Base-by-base conservation (phyloP, 2,329 filamentous ascomycete genomes). In the Calonectria pauciramosa region DNA sequence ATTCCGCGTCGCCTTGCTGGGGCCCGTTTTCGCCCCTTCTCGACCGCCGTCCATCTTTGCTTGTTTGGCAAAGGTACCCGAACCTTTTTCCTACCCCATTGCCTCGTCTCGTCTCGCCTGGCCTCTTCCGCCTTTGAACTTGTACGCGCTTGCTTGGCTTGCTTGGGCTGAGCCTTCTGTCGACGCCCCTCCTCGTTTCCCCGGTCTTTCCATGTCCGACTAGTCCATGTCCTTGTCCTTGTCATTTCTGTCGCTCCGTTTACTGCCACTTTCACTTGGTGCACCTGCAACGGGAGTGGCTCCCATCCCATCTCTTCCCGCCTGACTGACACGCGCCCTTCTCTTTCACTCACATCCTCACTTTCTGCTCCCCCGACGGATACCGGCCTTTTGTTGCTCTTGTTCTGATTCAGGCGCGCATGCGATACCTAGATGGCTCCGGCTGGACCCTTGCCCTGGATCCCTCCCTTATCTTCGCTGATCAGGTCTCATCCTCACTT, bases 361-460 rank as follows among this genome's bases (percentile, higher is more conserved):
- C 36, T 28, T 20, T 56, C 52, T 44, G 38, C 26, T n/a, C 41
- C 26, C 20, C 32, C 32, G 30, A 52, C 23, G 26, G 49, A 16
- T 28, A 71, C 54, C 41, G 49, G 47, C 65, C 56, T 34, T 56
- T 51, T 16, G 4, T 23, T 13, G 41, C n/a, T 36, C 13, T 11
- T n/a, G 44, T 34, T 38, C 64, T 68, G n/a, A 65, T 49, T 64
- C 38, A 64, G 30, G 30, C 47, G 36, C 30, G 49, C 54, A 63
- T 44, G 30, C 52, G 51, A 59, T 32, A 65, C 71, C 32, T 56
- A 65, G 65, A 76, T 76, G 75, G 76, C 70, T 74, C 47, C 59
- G 64, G 68, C 59, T 41, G 68, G 71, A 70, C 69, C 69, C 70
- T 76, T 75, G 67, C 70, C 64, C 63, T 72, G 66, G 59, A 75